Evolutionary conservation across 2,329 filamentous ascomycete species (phyloP), one percentile per base, ranked within the genome.

Genomic region (Neoascochyta sp.): DNA sequence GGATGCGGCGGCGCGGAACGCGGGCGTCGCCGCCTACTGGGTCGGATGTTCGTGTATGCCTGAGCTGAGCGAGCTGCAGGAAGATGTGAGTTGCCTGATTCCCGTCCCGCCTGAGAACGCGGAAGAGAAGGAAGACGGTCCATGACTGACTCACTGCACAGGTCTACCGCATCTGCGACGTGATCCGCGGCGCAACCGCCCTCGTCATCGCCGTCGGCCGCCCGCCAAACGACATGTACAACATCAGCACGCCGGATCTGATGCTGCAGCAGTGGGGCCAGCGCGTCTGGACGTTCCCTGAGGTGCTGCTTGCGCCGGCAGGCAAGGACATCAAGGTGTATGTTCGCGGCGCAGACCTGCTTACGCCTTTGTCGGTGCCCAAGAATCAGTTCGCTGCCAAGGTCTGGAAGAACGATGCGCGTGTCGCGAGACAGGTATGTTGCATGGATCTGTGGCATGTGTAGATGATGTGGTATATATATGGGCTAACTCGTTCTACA

Each of bases 251-350:
- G 4, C 35, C 52, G 9, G 30, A 47, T 22, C 38, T 58, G 16
- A 53, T 60, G 53, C 48, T 71, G 9, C 50, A 57, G 6, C 52
- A 67, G 43, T 73, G 61, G 69, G 71, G 65, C 11, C 61, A 49
- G 7, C 61, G 64, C 4, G 53, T 74, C 12, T 70, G 69, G 61
- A 73, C 69, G 0, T 57, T 73, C 16, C 66, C 71, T 2, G 67
- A 70, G 38, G 52, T 65, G 2, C 47, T 69, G 0, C 45, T 68
- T 2, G 49, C 56, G 13, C 58, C 60, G 4, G 42, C 41, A 3
- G 43, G 47, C 0, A 42, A 49, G 15, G 35, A 45, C 2, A 62
- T 66, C 23, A 35, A 41, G 5, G 49, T 66, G 5, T 66, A 63
- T 30, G 49, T 50, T 9, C 54, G 55, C 14, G 50, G 40, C 7